These are phyloP conservation scores for Schwanniomyces yamadae DNA, from an alignment of 805 yeast genomes.

Conservation along the genomic window DNA sequence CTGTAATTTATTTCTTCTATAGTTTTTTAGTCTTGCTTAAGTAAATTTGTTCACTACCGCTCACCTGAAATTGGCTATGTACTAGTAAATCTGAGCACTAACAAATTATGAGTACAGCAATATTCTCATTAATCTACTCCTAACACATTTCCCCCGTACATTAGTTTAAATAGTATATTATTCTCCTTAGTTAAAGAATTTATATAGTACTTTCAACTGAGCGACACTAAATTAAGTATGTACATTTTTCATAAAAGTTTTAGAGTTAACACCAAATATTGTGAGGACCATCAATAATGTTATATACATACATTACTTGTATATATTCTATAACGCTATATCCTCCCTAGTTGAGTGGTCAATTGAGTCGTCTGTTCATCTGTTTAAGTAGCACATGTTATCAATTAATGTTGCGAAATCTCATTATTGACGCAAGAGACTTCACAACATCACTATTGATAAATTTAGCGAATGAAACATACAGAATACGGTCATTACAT, in stretches of 20 bases:
- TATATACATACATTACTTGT: no score
- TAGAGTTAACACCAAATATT: no score
- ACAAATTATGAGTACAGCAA: conserved; percentile 13
- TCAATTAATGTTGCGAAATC: not conserved
- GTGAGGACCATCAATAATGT: no score
- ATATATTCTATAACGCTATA: no score
- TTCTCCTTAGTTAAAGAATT: conserved; percentile 7
- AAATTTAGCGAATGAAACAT: not conserved
- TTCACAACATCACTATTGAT: not conserved
- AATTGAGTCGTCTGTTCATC: no score
- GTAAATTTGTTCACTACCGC: conserved; percentile 3
- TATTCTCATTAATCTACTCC: conserved; percentile 8
- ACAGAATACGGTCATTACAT: no score
- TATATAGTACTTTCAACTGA: no score
- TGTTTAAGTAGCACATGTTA: no score
- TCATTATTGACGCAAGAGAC: not conserved
- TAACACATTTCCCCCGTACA: conserved; percentile 9
- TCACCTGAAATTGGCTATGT: not conserved
- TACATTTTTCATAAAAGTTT: conserved; percentile 2
- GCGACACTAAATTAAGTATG: conserved; percentile 9
- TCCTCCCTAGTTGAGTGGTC: no score
- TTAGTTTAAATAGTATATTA: conserved; percentile 4
- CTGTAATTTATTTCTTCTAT: no score
- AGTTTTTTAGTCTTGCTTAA: conserved; percentile 1
- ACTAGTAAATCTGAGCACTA: conserved; percentile 10